Base-by-base conservation (phyloP, 2,329 filamentous ascomycete species). In the Ascosphaera acerosa region DNA sequence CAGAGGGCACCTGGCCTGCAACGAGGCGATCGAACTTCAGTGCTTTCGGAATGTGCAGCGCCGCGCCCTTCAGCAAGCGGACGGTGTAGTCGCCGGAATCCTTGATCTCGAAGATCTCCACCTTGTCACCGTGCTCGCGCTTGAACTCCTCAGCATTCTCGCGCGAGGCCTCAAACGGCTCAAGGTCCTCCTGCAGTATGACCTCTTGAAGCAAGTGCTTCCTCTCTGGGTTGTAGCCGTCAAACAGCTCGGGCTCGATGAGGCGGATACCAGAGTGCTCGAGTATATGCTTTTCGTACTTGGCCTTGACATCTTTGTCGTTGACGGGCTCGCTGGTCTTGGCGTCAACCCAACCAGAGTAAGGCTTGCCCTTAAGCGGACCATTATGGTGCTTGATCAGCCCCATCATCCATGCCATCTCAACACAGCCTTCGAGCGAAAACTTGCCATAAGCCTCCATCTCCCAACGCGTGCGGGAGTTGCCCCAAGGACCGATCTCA, bases 341-440 rank as follows among this genome's bases (percentile, higher is more conserved):
- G 49, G 70, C 64, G 47, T 97, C 87, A 35, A 97, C 78, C 78
- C 61, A 97, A 42, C 87, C 87, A 41, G 84, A 80, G 58, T 97
- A 94, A 40, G 76, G 76, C 59, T 90, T 76, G 50, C 87, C 87
- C 61, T 97, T 97, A 51, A 97, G 69, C 18, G 74, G 72, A 12
- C 87, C 87, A 43, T 94, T 94, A 61, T 91, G 78, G 54, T 97
- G 90, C 64, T 84, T 92, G 61, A 97, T 94, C 36, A 94, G 70
- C 47, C 87, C 87, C 84, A 94, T 97, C 53, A 97, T 80, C 87
- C 87, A 97, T 18, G 87, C 82, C 87, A 97, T 97, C 56, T 97
- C 87, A 36, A 97, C 75, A 46, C 87, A 94, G 18, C 87, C 87
- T 54, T 97, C 89, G 10, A 97, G 68, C 6, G 87, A 94, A 59